phyloP scores from a whole-genome alignment of 345 rosid genomes.

The Populus nigra region DNA sequence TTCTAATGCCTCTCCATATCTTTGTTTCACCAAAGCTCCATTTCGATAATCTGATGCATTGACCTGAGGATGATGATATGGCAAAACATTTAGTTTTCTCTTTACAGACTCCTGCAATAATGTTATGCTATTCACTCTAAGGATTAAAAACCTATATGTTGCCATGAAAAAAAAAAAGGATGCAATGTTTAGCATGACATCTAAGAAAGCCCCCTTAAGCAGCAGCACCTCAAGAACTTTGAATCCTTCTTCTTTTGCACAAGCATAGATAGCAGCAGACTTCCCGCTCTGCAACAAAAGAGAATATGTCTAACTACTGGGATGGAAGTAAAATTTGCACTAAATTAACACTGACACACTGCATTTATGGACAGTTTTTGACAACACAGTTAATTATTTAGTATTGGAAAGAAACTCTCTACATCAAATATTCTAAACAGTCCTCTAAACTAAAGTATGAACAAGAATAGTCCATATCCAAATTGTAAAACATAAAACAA shows the following conservation, averaged over 20 bases:
- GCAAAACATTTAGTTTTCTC: not conserved
- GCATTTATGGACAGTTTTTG: not conserved
- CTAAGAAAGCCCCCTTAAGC: not conserved
- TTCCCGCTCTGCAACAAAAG: slow-evolving; percentile 78
- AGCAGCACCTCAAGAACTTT: slow-evolving; percentile 79
- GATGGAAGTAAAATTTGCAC: slow-evolving; percentile 12
- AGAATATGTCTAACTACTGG: not conserved
- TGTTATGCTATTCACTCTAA: not conserved
- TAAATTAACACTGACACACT: not conserved
- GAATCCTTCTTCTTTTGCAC: slow-evolving; percentile 89
- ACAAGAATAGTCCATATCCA: not conserved
- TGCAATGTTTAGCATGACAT: not conserved
- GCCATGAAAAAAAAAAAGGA: not conserved
- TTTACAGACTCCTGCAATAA: not conserved
- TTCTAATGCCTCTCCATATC: slow-evolving; percentile 76
- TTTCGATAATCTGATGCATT: slow-evolving; percentile 87
- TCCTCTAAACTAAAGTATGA: slow-evolving; percentile 2
- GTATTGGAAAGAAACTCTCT: not conserved
- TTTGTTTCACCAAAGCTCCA: slow-evolving; percentile 75
- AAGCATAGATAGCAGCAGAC: slow-evolving; percentile 86
- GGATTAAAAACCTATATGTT: not conserved
- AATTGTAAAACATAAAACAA: not conserved
- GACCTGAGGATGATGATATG: slow-evolving; percentile 41
- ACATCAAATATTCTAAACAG: not conserved
- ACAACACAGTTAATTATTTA: not conserved